Evolutionary conservation across 345 rosid genomes (phyloP).

Genomic region (Turnera subulata): DNA sequence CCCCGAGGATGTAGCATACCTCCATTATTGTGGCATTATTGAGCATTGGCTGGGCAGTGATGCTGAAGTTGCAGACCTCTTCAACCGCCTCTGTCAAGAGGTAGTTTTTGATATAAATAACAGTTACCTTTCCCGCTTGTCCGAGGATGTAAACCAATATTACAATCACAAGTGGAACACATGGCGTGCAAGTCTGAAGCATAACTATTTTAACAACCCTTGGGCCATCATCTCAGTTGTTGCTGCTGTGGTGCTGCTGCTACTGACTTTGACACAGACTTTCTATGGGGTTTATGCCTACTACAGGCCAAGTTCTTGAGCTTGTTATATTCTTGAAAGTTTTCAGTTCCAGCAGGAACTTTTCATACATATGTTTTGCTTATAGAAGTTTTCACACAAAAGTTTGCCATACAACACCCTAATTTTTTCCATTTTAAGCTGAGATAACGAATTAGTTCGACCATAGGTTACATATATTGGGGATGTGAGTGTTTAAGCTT

Average conservation of each 20-base stretch:
- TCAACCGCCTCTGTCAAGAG: slow-evolving; percentile 81
- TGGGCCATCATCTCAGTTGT: slow-evolving; percentile 75
- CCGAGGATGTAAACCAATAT: slow-evolving; percentile 57
- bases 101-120: slow-evolving; percentile 73
- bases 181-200: slow-evolving; percentile 74
- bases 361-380: too few species aligned
- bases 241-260: slow-evolving; percentile 55
- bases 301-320: slow-evolving; percentile 49
- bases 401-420: too few species aligned
- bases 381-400: too few species aligned
- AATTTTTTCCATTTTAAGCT: too few species aligned
- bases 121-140: slow-evolving; percentile 61
- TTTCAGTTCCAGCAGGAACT: too few species aligned
- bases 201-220: slow-evolving; percentile 74
- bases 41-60: slow-evolving; percentile 95
- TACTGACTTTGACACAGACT: slow-evolving; percentile 74
- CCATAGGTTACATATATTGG: too few species aligned
- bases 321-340: background rate
- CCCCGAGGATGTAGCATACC: slow-evolving; percentile 67
- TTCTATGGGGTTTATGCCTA: slow-evolving; percentile 65
- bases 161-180: slow-evolving; percentile 81
- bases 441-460: too few species aligned
- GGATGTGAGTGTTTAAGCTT: too few species aligned
- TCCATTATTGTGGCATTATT: slow-evolving; percentile 64
- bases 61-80: slow-evolving; percentile 75